Base-by-base conservation (phyloP, 2,329 filamentous ascomycete genomes). In the Aspergillus latus region DNA sequence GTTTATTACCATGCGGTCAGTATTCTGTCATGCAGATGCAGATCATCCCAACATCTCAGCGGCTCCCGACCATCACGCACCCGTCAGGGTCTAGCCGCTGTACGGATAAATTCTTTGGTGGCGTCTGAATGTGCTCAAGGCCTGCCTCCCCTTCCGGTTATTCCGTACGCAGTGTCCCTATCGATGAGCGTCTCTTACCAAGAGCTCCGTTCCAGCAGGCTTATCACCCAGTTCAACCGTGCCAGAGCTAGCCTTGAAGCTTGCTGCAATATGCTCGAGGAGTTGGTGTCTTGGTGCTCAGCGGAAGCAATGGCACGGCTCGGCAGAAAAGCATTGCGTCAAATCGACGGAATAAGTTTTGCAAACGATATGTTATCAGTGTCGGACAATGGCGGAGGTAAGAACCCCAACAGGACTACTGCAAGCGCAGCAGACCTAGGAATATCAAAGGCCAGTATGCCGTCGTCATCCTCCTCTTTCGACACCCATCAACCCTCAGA, bases 151-250 rank as follows among this genome's bases (percentile, higher is more conserved):
- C 68, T 84, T 3, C 82, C 82, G 1, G 73, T 84, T 4, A 74
- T 84, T 11, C 81, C 82, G 2, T 85, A 84, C 60, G 79, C 81
- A 3, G 74, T 84, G 15, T 78, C 80, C 1, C 72, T 85, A 5
- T 80, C 81, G 2, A 74, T 84, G 58, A 80, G 80, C 2, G 81
- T 84, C 1, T 79, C 81, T 2, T 84, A 85, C 62, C 79, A 82
- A 13, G 79, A 83, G 54, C 77, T 83, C 44, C 80, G 82, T 26
- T 78, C 79, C 49, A 78, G 79, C 55, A 79, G 75, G 49, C 68
- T 82, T 8, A 77, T 71, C 50, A 73, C 69, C 9, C 69, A 74
- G 51, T 64, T 67, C 37, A 66, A 73, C 39, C 68, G 69, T 40
- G 69, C 72, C n/a, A 72, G 68, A 49, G 61, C 65, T 36, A 70